A percentile compares a stretch with the other conserved stretches of the same genome.
These are phyloP conservation scores for Myriangium duriaei DNA, from an alignment of 2,329 filamentous ascomycete genomes.

Conservation along the genomic window DNA sequence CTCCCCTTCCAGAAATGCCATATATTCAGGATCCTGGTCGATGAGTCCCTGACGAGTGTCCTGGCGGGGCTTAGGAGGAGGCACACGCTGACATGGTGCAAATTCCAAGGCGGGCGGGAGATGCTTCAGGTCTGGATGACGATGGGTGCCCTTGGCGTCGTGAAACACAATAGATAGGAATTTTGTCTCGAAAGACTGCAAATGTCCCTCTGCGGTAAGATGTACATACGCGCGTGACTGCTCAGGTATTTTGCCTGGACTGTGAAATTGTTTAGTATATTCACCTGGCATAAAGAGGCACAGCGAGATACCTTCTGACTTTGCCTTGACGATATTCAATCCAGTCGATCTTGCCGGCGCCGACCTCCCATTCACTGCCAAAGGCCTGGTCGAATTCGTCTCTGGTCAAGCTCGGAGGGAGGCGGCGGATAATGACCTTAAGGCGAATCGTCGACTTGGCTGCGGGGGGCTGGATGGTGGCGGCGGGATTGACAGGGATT, in stretches of 20 bases:
- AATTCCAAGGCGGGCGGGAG: constrained; percentile 72
- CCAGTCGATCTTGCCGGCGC: constrained; percentile 79
- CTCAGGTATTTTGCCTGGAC: constrained; percentile 71
- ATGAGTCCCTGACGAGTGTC: constrained; percentile 89
- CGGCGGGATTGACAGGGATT: constrained; percentile 20
- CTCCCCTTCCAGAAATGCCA: constrained; percentile 77
- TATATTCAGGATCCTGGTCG: constrained; percentile 91
- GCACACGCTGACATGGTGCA: constrained; percentile 71
- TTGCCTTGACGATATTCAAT: constrained; percentile 61
- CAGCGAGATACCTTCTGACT: constrained; percentile 60
- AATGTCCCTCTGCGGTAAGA: constrained; percentile 56
- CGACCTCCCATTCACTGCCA: constrained; percentile 68
- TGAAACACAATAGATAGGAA: constrained; percentile 61
- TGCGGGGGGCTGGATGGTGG: constrained; percentile 15
- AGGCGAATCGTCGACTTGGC: constrained; percentile 46
- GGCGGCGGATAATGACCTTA: constrained; percentile 72
- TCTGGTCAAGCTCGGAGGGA: constrained; percentile 75
- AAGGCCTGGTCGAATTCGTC: constrained; percentile 60
- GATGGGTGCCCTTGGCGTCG: constrained; percentile 67
- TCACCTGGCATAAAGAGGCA: too few species aligned
- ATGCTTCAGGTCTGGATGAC: constrained; percentile 54
- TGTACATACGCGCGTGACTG: constrained; percentile 76
- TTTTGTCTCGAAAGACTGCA: constrained; percentile 54
- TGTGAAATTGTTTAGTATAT: too few species aligned
- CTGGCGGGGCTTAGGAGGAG: constrained; percentile 57